These are phyloP conservation scores for Botrytis medusae DNA, from an alignment of 2,329 filamentous ascomycete species.

Conservation along the genomic window DNA sequence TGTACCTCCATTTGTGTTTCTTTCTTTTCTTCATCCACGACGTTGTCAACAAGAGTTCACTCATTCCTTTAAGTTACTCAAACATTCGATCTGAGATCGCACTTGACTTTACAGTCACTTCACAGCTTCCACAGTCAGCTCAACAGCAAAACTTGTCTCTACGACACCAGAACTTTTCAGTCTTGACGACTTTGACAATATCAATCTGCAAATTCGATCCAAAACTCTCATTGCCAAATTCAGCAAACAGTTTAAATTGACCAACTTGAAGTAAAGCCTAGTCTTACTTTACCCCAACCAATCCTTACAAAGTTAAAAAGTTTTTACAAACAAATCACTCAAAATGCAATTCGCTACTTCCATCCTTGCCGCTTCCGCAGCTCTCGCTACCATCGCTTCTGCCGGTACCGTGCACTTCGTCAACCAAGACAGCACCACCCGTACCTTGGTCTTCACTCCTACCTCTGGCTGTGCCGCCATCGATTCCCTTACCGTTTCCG, in stretches of 20 bases:
- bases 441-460: conserved; percentile 39
- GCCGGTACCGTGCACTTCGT: conserved; percentile 57
- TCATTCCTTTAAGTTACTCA: conserved; percentile 30
- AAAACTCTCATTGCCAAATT: conserved; percentile 16
- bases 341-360: conserved; percentile 54
- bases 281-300: conserved; percentile 28
- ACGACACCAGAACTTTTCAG: conserved; percentile 18
- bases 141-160: conserved; percentile 28
- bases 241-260: conserved; percentile 28
- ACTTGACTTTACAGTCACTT: conserved; percentile 28
- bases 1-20: background rate
- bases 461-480: conserved; percentile 29
- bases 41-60: conserved; percentile 26
- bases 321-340: conserved; percentile 29
- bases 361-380: conserved; percentile 44
- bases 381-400: conserved; percentile 46
- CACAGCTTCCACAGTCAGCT: conserved; percentile 25
- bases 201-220: conserved; percentile 7
- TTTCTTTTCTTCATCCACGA: conserved; percentile 25
- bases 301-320: conserved; percentile 27
- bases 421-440: conserved; percentile 53
- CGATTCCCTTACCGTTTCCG: conserved; percentile 29
- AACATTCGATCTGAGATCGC: conserved; percentile 35
- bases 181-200: conserved; percentile 22
- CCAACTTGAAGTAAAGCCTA: conserved; percentile 32